Evolutionary conservation across 2,329 filamentous ascomycete species (phyloP).

Genomic region (Penicillium nordicum): DNA sequence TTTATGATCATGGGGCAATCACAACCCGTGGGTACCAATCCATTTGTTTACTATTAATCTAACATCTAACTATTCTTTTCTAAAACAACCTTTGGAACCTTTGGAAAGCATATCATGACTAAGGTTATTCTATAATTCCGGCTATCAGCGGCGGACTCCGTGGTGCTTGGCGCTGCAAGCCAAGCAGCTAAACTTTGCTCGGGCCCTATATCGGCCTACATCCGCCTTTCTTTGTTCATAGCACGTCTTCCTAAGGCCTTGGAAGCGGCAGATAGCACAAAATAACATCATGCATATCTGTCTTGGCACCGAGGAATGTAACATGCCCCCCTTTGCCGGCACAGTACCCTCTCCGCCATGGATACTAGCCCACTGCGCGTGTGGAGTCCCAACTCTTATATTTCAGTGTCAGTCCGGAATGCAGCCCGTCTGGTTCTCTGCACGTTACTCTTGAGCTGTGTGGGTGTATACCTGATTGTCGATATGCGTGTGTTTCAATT

Average conservation of each 20-base stretch:
- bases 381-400: not conserved
- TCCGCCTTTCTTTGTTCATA: conserved; percentile 6
- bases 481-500: conserved; percentile 27
- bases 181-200: conserved; percentile 5
- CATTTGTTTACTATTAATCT: not conserved
- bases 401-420: not conserved
- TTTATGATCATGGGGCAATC: not conserved
- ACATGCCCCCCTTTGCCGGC: conserved; percentile 13
- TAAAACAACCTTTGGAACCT: not conserved
- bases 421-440: not conserved
- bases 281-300: conserved; percentile 12
- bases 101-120: not conserved
- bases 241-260: not conserved
- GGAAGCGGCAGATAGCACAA: not conserved
- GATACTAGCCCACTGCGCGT: not conserved
- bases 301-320: conserved; percentile 19
- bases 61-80: not conserved
- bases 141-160: conserved; percentile 14
- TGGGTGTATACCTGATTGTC: conserved; percentile 6
- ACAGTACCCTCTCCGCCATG: not conserved
- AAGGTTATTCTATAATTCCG: not conserved
- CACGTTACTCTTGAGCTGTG: conserved; percentile 1
- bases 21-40: not conserved
- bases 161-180: conserved; percentile 23
- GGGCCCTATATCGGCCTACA: not conserved